These are phyloP conservation scores for Stagonosporopsis rhizophila DNA, from an alignment of 2,329 filamentous ascomycete genomes.

Conservation along the genomic window DNA sequence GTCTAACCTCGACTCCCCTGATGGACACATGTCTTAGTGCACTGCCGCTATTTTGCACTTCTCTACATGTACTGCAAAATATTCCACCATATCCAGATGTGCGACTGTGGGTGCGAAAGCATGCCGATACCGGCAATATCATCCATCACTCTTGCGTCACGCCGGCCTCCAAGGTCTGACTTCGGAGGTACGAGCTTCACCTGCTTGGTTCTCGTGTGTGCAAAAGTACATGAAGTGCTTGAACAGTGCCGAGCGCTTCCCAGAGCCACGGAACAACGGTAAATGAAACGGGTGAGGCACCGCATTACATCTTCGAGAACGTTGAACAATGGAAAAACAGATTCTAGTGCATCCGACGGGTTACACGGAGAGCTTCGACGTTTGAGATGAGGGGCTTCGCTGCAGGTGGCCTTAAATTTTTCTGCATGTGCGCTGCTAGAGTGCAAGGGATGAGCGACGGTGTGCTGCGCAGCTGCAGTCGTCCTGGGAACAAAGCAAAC, in stretches of 20 bases:
- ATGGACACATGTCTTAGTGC: no score
- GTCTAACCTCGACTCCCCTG: no score
- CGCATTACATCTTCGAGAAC: constrained; percentile 10
- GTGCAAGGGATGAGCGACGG: constrained; percentile 1
- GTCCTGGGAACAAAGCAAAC: constrained; percentile 1
- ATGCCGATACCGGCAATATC: neutral
- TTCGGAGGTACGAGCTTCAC: neutral
- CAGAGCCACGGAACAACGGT: constrained; percentile 1
- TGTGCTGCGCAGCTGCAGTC: neutral
- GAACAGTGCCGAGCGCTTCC: neutral
- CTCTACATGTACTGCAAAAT: neutral
- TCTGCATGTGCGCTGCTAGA: constrained; percentile 1
- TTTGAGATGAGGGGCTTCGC: constrained; percentile 11
- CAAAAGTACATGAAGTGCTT: neutral
- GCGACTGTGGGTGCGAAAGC: neutral
- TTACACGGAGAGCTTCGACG: constrained; percentile 15
- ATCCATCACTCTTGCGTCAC: neutral
- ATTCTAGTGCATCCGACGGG: constrained; percentile 5
- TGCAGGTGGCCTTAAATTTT: constrained; percentile 9
- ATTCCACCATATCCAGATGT: neutral
- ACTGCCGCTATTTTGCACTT: neutral
- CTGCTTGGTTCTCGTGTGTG: neutral
- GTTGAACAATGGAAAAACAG: neutral
- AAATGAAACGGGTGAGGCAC: constrained; percentile 1
- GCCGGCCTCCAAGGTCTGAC: neutral